These are phyloP conservation scores for Tuctoria greenei DNA, from an alignment of 176 grass and related monocot genomes.

Conservation along the genomic window DNA sequence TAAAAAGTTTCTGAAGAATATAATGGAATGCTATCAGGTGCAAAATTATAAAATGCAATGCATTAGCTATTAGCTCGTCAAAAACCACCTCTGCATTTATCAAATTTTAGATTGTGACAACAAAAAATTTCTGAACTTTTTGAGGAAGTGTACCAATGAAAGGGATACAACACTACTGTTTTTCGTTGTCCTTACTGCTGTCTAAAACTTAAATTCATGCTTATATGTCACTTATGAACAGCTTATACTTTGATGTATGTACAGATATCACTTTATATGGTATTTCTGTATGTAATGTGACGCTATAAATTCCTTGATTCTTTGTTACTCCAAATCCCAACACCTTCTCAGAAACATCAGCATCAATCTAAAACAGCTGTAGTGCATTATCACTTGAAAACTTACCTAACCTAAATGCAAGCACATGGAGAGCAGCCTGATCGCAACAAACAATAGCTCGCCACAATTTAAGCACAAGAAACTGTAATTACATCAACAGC, in stretches of 20 bases:
- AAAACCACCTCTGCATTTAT: background rate
- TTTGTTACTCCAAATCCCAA: background rate
- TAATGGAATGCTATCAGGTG: background rate
- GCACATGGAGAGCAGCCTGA: constrained; percentile 11
- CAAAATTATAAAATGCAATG: background rate
- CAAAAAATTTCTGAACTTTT: background rate
- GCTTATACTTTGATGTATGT: background rate
- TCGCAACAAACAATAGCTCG: constrained; percentile 6
- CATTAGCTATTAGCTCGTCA: background rate
- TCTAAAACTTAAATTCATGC: background rate
- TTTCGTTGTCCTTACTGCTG: background rate
- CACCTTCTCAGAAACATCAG: background rate
- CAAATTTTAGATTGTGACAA: background rate
- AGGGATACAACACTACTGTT: background rate
- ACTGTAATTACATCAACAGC: background rate
- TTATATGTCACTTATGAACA: background rate
- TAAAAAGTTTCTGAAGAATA: background rate
- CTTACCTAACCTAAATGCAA: constrained; percentile 38
- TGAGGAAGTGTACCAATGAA: background rate
- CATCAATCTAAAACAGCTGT: constrained; percentile 16
- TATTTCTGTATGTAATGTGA: background rate
- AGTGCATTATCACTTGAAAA: constrained; percentile 16
- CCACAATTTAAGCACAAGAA: constrained; percentile 14
- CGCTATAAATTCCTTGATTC: constrained; percentile 20
- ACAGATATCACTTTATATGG: background rate